Evolutionary conservation across 306 rosid genomes (phyloP), one percentile per base, ranked within the genome.

Genomic region (Cercis canadensis): DNA sequence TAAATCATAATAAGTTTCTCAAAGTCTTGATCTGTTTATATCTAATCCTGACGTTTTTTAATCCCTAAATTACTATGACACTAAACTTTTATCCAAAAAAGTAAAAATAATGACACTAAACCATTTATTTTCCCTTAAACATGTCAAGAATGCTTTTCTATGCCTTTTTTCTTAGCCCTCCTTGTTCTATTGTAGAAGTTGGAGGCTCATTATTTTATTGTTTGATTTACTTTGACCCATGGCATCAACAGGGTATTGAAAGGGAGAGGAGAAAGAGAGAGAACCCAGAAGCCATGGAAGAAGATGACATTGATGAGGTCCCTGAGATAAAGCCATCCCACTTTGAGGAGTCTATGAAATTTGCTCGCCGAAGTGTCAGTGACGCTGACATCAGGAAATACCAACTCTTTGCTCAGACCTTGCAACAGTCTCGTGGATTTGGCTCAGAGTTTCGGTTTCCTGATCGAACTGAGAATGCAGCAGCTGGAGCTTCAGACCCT

Each of bases 341-440:
- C 71, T 88, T 88, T 4, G 91, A 86, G 78, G 90, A 88, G 75
- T 83, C 93, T 0, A 88, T 88, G 89, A 88, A 88, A 78, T 86
- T 59, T 79, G 90, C 94, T 65, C 78, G 90, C 34, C 50, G 94
- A 68, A 86, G 94, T 77, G 94, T 88, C 8, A 86, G 89, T 14
- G 90, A 88, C 58, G 86, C 89, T 1, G 90, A 84, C 77, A 86
- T 88, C 67, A 84, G 86, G 65, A 88, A 86, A 71, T 86, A 88
- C 70, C 91, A 86, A 78, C 69, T 75, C 17, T 88, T 88, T 78
- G 87, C 95, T 75, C 91, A 88, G 77, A 82, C 95, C 19, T 69
- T 88, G 63, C 89, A 80, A 45, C 87, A 88, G 60, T 88, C 95
- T 32, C 87, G 95, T 18, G 91, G 91, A 19, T 51, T 88, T 15